Percentiles rank a stretch among this genome's conserved stretches.
These are phyloP conservation scores for Penicillium sp. DNA, from an alignment of 2,329 filamentous ascomycete genomes.

Conservation along the genomic window DNA sequence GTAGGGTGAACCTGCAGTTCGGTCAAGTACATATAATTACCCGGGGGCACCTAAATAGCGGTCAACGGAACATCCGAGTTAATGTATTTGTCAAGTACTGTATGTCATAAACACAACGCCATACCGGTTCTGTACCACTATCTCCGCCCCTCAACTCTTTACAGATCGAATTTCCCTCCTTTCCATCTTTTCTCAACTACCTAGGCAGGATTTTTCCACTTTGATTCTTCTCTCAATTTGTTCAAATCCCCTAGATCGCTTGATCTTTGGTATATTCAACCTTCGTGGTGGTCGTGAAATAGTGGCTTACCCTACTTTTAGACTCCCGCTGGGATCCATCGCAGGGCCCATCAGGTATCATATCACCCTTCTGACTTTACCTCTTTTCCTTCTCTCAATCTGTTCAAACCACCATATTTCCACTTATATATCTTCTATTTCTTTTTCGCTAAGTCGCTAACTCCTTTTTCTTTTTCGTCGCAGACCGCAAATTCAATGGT, in stretches of 20 bases:
- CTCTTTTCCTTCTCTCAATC: conserved; percentile 1
- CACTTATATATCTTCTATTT: neutral
- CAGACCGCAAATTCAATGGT: conserved; percentile 9
- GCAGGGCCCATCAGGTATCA: conserved; percentile 17
- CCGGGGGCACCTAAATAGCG: neutral
- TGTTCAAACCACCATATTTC: neutral
- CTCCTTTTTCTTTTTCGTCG: neutral
- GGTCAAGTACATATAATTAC: neutral
- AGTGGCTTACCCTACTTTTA: conserved; percentile 12
- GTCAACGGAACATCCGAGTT: neutral
- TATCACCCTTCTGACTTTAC: conserved; percentile 9
- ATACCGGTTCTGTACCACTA: conserved; percentile 8
- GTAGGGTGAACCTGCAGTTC: neutral
- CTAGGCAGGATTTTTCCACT: neutral
- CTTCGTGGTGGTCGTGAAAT: conserved; percentile 2
- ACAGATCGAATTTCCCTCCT: conserved; percentile 18
- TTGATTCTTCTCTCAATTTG: conserved; percentile 10
- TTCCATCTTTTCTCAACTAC: conserved; percentile 4
- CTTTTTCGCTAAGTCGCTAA: neutral
- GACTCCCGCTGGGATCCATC: conserved; percentile 20
- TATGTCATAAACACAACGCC: neutral
- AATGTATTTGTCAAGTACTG: conserved; percentile 2
- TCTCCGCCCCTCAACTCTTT: conserved; percentile 16
- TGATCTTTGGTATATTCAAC: conserved; percentile 2
- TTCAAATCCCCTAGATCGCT: neutral